Percentiles rank a stretch among this genome's conserved stretches.
These are phyloP conservation scores for Yarrowia alimentaria DNA, from an alignment of 805 yeast species.

Conservation along the genomic window DNA sequence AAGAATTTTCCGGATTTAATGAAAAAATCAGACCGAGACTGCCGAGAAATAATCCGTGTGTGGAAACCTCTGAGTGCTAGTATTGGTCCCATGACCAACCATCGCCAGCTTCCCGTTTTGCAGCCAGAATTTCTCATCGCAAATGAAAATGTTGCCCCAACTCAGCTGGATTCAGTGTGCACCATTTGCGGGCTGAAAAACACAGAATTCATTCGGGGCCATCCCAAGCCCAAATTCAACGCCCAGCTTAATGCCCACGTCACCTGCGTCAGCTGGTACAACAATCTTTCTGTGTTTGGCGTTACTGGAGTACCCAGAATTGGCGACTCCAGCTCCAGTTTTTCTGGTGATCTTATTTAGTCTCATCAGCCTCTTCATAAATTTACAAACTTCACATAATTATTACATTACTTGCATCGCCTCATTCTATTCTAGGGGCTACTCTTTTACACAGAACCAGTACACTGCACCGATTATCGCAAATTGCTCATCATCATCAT, in stretches of 20 bases:
- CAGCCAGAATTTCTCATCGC: slow-evolving; percentile 24
- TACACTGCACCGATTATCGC: no score
- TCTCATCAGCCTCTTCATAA: no score
- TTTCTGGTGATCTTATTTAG: slow-evolving; percentile 1
- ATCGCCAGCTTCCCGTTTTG: slow-evolving; percentile 29
- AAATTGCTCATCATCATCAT: no score
- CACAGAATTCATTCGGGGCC: slow-evolving; percentile 32
- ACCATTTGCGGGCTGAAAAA: slow-evolving; percentile 34
- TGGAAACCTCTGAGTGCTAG: slow-evolving; percentile 32
- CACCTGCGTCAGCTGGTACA: slow-evolving; percentile 33
- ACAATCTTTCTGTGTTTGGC: slow-evolving; percentile 31
- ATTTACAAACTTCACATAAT: no score
- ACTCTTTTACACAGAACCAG: no score
- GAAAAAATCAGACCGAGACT: slow-evolving; percentile 32
- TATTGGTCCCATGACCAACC: slow-evolving; percentile 29
- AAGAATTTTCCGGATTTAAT: slow-evolving; percentile 1
- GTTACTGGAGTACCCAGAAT: slow-evolving; percentile 1
- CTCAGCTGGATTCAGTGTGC: slow-evolving; percentile 28
- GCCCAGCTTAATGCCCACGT: slow-evolving; percentile 30
- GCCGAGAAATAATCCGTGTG: slow-evolving; percentile 31
- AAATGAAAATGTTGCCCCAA: neutral
- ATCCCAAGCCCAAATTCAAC: slow-evolving; percentile 30
- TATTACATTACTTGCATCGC: no score
- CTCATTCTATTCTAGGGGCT: no score
- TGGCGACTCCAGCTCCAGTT: neutral